Percentiles rank a stretch among this genome's conserved stretches.
Evolutionary conservation across 2,329 filamentous ascomycete genomes (phyloP).

Genomic region (Penicillium psychrosexuale): DNA sequence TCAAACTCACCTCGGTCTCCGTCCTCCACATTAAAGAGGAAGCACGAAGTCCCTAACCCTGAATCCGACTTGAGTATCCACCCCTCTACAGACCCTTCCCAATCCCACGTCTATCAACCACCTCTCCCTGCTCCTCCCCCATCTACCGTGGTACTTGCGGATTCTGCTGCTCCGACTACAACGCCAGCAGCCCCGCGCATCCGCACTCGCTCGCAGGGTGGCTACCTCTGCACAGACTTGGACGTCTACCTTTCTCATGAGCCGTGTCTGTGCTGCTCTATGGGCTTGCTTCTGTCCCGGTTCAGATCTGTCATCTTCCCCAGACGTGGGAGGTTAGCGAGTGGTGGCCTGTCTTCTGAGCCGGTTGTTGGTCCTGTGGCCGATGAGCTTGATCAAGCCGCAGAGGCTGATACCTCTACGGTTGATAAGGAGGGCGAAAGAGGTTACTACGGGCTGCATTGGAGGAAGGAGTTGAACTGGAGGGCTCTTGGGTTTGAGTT

Average conservation of each 20-base stretch:
- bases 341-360: slow-evolving; percentile 80
- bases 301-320: slow-evolving; percentile 80
- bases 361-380: slow-evolving; percentile 28
- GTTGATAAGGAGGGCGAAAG: slow-evolving; percentile 7
- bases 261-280: slow-evolving; percentile 93
- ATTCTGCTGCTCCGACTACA: neutral
- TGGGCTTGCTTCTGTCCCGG: slow-evolving; percentile 91
- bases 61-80: slow-evolving; percentile 7
- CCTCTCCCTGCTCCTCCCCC: slow-evolving; percentile 15
- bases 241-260: slow-evolving; percentile 95
- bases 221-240: slow-evolving; percentile 89
- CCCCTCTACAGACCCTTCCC: slow-evolving; percentile 13
- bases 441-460: slow-evolving; percentile 58
- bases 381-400: slow-evolving; percentile 9
- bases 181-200: slow-evolving; percentile 56
- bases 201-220: slow-evolving; percentile 69
- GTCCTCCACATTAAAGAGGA: slow-evolving; percentile 19
- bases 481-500: slow-evolving; percentile 49
- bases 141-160: slow-evolving; percentile 3
- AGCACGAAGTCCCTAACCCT: slow-evolving; percentile 14
- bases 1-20: neutral
- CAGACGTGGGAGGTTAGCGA: slow-evolving; percentile 65
- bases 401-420: slow-evolving; percentile 9
- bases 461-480: slow-evolving; percentile 58
- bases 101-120: slow-evolving; percentile 13